These are phyloP conservation scores for Kockovaella imperatae DNA, from an alignment of 768 basidiomycete genomes.

Conservation along the genomic window DNA sequence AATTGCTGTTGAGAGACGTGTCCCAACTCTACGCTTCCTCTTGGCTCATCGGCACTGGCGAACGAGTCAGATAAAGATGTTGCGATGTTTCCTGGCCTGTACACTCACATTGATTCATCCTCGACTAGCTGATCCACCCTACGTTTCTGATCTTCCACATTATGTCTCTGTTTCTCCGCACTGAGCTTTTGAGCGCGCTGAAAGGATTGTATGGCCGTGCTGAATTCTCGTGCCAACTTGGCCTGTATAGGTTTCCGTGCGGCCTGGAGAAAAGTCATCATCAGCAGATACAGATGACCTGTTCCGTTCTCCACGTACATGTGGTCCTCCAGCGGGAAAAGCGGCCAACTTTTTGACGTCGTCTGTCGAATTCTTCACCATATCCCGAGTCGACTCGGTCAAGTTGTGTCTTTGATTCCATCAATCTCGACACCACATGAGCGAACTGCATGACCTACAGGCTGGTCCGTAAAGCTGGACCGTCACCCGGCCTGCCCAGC, in stretches of 20 bases:
- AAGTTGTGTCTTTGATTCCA: constrained; percentile 65
- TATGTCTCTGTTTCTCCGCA: constrained; percentile 78
- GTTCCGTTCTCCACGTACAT: no score
- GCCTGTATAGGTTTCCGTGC: constrained; percentile 53
- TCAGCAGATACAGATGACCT: no score
- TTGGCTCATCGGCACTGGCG: constrained; percentile 13
- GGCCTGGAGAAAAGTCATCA: constrained; percentile 8
- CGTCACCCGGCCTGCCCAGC: constrained; percentile 77
- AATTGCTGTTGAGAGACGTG: constrained; percentile 24
- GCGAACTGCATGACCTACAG: constrained; percentile 54
- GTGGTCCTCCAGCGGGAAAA: constrained; percentile 47
- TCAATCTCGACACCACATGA: background rate
- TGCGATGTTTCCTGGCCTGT: no score
- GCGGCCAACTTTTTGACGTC: constrained; percentile 82
- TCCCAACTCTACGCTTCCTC: constrained; percentile 39
- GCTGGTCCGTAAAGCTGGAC: constrained; percentile 66
- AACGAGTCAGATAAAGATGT: background rate
- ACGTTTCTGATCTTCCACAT: constrained; percentile 76
- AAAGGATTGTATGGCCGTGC: constrained; percentile 80
- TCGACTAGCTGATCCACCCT: constrained; percentile 66
- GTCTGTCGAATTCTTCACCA: constrained; percentile 88
- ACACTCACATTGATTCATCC: constrained; percentile 18
- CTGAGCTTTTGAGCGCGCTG: constrained; percentile 85
- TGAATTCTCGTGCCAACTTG: constrained; percentile 89
- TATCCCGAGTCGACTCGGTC: constrained; percentile 84